Percentiles rank a stretch among this genome's conserved stretches.
Conservation (phyloP, 352 stramenopile species). For the Hyaloperonospora arabidopsidis region DNA sequence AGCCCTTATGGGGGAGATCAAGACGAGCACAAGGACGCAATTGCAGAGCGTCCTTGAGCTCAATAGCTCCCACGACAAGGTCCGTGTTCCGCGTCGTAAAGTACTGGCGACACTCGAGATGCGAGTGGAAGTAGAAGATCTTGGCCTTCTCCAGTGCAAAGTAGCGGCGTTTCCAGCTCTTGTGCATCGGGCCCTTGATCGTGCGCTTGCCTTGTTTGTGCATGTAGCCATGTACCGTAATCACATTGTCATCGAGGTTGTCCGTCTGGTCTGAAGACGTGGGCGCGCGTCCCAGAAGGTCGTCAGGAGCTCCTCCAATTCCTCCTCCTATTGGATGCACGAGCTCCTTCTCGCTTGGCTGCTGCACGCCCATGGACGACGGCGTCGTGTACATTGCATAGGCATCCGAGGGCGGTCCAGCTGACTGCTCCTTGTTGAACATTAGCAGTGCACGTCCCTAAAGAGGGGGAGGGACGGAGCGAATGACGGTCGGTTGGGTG, state of each 20-base stretch:
- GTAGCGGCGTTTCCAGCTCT: conserved; percentile 82
- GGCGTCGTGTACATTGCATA: conserved; percentile 67
- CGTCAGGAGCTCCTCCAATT: conserved; percentile 16
- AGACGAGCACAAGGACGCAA: conserved; percentile 67
- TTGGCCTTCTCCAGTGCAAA: conserved; percentile 83
- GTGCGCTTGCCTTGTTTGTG: conserved; percentile 85
- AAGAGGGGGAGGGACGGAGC: conserved; percentile 1
- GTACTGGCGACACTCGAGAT: conserved; percentile 80
- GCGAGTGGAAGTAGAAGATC: conserved; percentile 86
- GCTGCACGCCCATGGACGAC: conserved; percentile 29
- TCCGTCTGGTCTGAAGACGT: conserved; percentile 26
- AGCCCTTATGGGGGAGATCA: conserved; percentile 72
- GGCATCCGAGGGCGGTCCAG: conserved; percentile 34
- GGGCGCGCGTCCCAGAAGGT: conserved; percentile 30
- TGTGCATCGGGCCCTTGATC: conserved; percentile 83
- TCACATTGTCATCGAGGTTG: conserved; percentile 72
- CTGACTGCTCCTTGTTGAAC: conserved; percentile 49
- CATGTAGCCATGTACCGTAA: conserved; percentile 84
- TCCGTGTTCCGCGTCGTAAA: conserved; percentile 81
- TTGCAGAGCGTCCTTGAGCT: conserved; percentile 82
- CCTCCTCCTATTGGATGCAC: conserved; percentile 30
- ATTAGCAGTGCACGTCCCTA: conserved; percentile 17
- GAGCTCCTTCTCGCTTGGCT: conserved; percentile 49
- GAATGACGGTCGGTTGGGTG: conserved; percentile 18
- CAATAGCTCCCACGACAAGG: conserved; percentile 69